Conservation (phyloP, 768 basidiomycete species). For the Lactarius vividus region DNA sequence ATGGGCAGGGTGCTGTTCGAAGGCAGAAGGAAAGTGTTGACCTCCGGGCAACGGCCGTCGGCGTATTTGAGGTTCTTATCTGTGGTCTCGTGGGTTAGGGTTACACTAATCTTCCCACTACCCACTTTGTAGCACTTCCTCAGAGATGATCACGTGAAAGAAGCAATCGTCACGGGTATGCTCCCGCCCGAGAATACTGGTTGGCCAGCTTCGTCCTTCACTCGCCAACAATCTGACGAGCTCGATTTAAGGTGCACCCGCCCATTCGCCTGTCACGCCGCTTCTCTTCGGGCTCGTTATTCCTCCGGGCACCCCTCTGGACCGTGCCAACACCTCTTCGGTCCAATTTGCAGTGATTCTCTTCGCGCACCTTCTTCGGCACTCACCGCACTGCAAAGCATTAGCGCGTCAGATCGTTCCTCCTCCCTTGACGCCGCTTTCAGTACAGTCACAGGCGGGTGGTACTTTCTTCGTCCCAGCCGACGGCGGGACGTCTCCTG, state of each 20-base stretch:
- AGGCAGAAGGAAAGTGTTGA: conserved; percentile 66
- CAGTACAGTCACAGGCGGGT: conserved; percentile 34
- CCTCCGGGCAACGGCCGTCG: conserved; percentile 71
- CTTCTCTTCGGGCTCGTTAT: conserved; percentile 66
- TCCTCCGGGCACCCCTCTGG: conserved; percentile 59
- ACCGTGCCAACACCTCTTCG: conserved; percentile 54
- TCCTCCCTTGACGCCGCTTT: conserved; percentile 29
- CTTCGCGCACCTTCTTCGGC: conserved; percentile 75
- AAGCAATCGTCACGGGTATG: conserved; percentile 72
- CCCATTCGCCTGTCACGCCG: conserved; percentile 55
- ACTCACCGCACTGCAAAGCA: conserved; percentile 60
- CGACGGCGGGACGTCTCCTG: conserved; percentile 42
- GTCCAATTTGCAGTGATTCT: conserved; percentile 74
- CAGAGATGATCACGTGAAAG: conserved; percentile 64
- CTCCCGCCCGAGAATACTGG: conserved; percentile 50
- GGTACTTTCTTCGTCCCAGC: conserved; percentile 75
- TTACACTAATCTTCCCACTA: conserved; percentile 17
- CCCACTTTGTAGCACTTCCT: conserved; percentile 62
- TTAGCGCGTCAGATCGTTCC: conserved; percentile 66
- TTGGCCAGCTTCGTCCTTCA: conserved; percentile 31
- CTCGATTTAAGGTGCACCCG: conserved; percentile 30
- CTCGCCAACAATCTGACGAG: conserved; percentile 29
- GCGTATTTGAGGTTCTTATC: conserved; percentile 72
- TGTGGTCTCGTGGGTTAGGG: not conserved
- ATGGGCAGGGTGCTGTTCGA: conserved; percentile 56